Percentiles rank a stretch among this genome's conserved stretches.
Evolutionary conservation across 306 rosid species (phyloP).

Genomic region (Malus asiatica): DNA sequence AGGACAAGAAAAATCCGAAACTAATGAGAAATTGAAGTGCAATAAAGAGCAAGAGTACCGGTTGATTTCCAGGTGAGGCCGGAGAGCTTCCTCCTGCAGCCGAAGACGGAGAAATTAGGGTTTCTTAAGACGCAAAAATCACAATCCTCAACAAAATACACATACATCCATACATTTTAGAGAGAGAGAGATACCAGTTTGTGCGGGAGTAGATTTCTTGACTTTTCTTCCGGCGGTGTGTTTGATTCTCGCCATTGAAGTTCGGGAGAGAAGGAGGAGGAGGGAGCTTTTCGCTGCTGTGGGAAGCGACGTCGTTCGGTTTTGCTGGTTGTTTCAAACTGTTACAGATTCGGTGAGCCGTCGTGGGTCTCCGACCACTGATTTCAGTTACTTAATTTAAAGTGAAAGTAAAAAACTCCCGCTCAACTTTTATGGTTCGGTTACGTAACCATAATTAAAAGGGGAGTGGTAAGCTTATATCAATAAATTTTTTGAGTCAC

Average conservation of each 20-base stretch:
- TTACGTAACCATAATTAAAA: too few relatives aligned
- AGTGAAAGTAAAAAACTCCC: neutral
- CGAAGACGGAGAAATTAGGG: constrained; percentile 11
- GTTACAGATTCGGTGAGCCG: neutral
- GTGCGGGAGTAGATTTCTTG: neutral
- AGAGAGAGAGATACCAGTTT: constrained; percentile 9
- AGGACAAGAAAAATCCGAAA: neutral
- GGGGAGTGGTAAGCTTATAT: neutral
- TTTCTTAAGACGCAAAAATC: neutral
- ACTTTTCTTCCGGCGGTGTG: constrained; percentile 17
- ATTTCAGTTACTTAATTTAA: too few relatives aligned
- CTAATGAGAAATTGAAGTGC: neutral
- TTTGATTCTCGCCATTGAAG: constrained; percentile 53
- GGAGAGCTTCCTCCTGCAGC: constrained; percentile 1
- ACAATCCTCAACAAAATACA: neutral
- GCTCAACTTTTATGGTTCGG: neutral
- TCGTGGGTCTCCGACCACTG: neutral
- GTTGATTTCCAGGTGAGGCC: neutral
- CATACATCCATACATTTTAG: neutral
- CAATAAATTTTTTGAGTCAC: too few relatives aligned
- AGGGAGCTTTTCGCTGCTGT: neutral
- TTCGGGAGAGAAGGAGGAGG: neutral
- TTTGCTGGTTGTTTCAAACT: neutral
- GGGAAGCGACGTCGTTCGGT: neutral
- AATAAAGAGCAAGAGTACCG: constrained; percentile 20